A percentile compares a stretch with the other conserved stretches of the same genome.
These are phyloP conservation scores for cucumber (Cucumis sativus) DNA, from an alignment of 306 rosid genomes.

Conservation along the genomic window Cucumber_9930_V3 NC_026658.2:8475001-8475500, in stretches of 20 bases:
- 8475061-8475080: conserved; percentile 86
- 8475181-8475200: conserved; percentile 81
- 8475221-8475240: conserved; percentile 49
- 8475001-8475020: neutral
- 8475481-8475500: conserved; percentile 66
- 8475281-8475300: conserved; percentile 35
- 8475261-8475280: conserved; percentile 49
- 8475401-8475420: conserved; percentile 26
- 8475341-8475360: conserved; percentile 57
- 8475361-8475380: conserved; percentile 48
- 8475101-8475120: conserved; percentile 52
- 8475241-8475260: conserved; percentile 67
- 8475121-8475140: conserved; percentile 56
- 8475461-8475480: conserved; percentile 59
- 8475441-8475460: conserved; percentile 54
- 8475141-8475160: conserved; percentile 71
- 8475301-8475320: conserved; percentile 75
- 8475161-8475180: conserved; percentile 71
- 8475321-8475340: conserved; percentile 78
- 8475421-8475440: conserved; percentile 40
- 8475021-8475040: conserved; percentile 66
- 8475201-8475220: conserved; percentile 41
- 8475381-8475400: conserved; percentile 40
- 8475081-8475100: conserved; percentile 70
- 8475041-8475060: conserved; percentile 88